Conservation (phyloP, 441 rosid genomes). For the Eutrema salsugineum region DNA sequence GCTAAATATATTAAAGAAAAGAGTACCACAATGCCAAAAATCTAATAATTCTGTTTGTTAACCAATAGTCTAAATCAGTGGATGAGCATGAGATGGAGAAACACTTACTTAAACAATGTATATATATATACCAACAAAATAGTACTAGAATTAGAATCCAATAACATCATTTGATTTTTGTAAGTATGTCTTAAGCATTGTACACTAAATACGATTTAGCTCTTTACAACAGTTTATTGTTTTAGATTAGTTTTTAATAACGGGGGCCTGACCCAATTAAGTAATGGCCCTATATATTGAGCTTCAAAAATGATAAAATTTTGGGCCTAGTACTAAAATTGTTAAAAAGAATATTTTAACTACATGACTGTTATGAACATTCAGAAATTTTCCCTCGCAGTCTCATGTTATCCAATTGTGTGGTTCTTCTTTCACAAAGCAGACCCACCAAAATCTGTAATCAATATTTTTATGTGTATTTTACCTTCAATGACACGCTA, state of each 20-base stretch:
- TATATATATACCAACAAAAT: not conserved
- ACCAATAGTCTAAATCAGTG: not conserved
- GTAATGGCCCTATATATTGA: not conserved
- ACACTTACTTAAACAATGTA: not conserved
- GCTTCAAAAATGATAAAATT: not conserved
- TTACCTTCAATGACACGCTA: conserved; percentile 31
- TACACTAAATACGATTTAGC: not conserved
- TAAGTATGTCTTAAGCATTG: not conserved
- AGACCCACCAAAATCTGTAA: conserved; percentile 21
- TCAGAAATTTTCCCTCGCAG: not conserved
- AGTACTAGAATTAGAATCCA: conserved; percentile 5
- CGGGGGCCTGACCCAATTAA: not conserved
- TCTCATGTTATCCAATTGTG: not conserved
- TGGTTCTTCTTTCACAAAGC: conserved; percentile 12
- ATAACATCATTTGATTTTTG: not conserved
- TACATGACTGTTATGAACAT: not conserved
- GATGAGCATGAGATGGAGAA: not conserved
- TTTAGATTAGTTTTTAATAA: not conserved
- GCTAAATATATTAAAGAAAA: no score
- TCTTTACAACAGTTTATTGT: not conserved
- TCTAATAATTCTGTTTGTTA: no score
- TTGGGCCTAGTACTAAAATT: not conserved
- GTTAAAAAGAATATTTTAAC: not conserved
- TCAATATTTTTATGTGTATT: not conserved
- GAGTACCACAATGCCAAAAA: no score